These are phyloP conservation scores for Hypericum androsaemum DNA, from an alignment of 345 rosid species.

Conservation along the genomic window DNA sequence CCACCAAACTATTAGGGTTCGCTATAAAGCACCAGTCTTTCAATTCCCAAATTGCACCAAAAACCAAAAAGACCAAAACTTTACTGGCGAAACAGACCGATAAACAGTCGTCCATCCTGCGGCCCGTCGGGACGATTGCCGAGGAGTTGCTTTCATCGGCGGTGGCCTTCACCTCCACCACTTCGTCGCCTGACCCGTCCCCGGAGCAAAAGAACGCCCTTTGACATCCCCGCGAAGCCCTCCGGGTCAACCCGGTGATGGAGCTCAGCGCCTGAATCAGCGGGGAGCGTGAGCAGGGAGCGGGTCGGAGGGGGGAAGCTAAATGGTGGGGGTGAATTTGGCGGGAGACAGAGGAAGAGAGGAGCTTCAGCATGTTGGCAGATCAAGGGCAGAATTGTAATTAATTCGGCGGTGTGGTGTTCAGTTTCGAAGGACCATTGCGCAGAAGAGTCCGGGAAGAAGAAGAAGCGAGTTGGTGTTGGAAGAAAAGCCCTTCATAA, in stretches of 20 bases:
- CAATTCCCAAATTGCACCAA: neutral
- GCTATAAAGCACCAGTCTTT: neutral
- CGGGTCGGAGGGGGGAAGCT: slow-evolving; percentile 17
- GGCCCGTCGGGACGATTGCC: slow-evolving; percentile 68
- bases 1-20: neutral
- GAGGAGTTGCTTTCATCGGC: slow-evolving; percentile 53
- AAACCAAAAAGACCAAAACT: neutral
- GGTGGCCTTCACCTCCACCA: slow-evolving; percentile 37
- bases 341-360: slow-evolving; percentile 17
- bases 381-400: slow-evolving; percentile 1
- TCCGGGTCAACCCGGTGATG: slow-evolving; percentile 9
- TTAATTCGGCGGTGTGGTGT: neutral
- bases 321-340: slow-evolving; percentile 15
- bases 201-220: slow-evolving; percentile 71
- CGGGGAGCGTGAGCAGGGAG: slow-evolving; percentile 1
- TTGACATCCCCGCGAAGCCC: slow-evolving; percentile 18
- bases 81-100: slow-evolving; percentile 37
- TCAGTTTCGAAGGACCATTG: slow-evolving; percentile 8
- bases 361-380: slow-evolving; percentile 19
- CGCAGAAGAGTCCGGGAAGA: neutral
- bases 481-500: slow-evolving; percentile 27
- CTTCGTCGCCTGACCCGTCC: slow-evolving; percentile 15
- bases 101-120: slow-evolving; percentile 81
- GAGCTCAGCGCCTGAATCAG: slow-evolving; percentile 14
- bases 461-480: neutral